Evolutionary conservation across 2,329 filamentous ascomycete species (phyloP).

Genomic region (Chrysoporthe cubensis): DNA sequence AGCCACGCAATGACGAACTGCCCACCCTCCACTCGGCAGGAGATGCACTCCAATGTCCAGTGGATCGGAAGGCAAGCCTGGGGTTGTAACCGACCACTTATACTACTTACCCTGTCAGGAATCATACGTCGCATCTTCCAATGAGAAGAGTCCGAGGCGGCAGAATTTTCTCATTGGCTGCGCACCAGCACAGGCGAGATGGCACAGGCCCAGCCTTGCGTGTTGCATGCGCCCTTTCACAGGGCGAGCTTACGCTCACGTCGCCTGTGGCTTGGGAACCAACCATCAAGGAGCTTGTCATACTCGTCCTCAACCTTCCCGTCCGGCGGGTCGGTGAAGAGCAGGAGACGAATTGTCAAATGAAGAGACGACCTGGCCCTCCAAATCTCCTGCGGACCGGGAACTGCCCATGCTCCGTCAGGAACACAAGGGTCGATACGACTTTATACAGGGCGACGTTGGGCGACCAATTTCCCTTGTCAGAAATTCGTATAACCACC

Average conservation of each 20-base stretch:
- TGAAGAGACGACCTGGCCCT: constrained; percentile 35
- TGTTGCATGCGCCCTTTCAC: constrained; percentile 12
- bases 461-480: neutral
- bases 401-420: neutral
- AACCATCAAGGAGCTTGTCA: constrained; percentile 29
- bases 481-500: neutral
- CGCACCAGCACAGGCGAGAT: constrained; percentile 14
- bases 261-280: constrained; percentile 27
- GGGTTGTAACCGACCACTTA: constrained; percentile 7
- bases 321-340: neutral
- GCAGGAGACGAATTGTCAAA: constrained; percentile 35
- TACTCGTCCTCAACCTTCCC: constrained; percentile 7
- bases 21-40: neutral
- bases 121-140: constrained; percentile 29
- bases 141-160: constrained; percentile 23
- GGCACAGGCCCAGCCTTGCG: constrained; percentile 30
- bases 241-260: constrained; percentile 28
- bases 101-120: neutral
- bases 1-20: neutral
- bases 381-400: constrained; percentile 23
- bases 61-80: too few relatives aligned
- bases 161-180: constrained; percentile 33
- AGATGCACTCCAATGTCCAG: too few relatives aligned
- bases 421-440: neutral
- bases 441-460: neutral